Conservation (phyloP, 2,329 filamentous ascomycete genomes). For the Albifimbria verrucaria region DNA sequence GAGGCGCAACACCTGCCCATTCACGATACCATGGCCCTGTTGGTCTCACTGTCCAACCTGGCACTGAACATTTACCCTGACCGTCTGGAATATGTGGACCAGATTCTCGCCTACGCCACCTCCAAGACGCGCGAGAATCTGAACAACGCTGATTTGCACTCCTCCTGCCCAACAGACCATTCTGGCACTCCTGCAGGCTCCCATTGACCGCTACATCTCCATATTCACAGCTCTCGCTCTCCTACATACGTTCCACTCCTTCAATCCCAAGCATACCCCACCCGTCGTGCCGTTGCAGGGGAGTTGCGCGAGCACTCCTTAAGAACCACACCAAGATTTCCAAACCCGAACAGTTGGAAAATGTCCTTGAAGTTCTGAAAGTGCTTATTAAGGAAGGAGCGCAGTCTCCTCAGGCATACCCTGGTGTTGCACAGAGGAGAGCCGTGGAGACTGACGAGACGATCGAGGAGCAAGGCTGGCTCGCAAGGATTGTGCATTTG, state of each 20-base stretch:
- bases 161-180: conserved; percentile 83
- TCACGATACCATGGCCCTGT: conserved; percentile 87
- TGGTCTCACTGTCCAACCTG: conserved; percentile 91
- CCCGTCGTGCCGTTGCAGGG: conserved; percentile 86
- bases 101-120: conserved; percentile 84
- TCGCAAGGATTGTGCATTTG: conserved; percentile 87
- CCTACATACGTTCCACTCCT: conserved; percentile 89
- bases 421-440: conserved; percentile 74
- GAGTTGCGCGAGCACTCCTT: conserved; percentile 79
- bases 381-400: conserved; percentile 93
- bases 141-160: conserved; percentile 94
- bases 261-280: conserved; percentile 89
- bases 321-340: conserved; percentile 77
- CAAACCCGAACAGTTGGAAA: conserved; percentile 76
- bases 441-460: conserved; percentile 90
- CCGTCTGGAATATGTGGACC: conserved; percentile 89
- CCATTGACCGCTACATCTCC: conserved; percentile 84
- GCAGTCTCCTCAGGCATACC: conserved; percentile 79
- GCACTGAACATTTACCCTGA: conserved; percentile 95
- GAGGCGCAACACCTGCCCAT: conserved; percentile 88
- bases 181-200: conserved; percentile 83
- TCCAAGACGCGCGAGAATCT: conserved; percentile 83
- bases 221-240: conserved; percentile 95
- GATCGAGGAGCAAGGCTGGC: conserved; percentile 95
- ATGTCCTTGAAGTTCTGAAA: conserved; percentile 81